Conservation (phyloP, 768 basidiomycete species). For the Agaricus sinodeliciosus region DNA sequence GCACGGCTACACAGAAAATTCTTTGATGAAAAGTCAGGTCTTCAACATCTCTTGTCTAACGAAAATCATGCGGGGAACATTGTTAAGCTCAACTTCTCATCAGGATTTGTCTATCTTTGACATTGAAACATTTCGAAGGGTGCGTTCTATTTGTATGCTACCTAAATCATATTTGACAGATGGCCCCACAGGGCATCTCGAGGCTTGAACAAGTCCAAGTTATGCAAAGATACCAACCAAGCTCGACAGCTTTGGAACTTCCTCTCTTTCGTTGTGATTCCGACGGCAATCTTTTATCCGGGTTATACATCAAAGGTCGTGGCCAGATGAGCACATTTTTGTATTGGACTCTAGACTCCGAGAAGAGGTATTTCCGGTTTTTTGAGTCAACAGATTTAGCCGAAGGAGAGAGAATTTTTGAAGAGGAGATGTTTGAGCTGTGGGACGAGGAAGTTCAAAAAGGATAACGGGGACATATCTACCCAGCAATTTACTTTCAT, state of each 20-base stretch:
- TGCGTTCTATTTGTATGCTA: background rate
- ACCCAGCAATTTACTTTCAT: no score
- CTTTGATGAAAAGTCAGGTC: fast-evolving
- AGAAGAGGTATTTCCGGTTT: background rate
- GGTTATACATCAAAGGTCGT: background rate
- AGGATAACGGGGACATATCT: no score
- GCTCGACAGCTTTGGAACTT: background rate
- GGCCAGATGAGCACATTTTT: background rate
- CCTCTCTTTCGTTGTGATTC: background rate
- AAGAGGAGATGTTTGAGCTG: background rate
- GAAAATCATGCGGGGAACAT: background rate
- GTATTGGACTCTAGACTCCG: background rate
- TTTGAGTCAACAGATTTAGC: background rate
- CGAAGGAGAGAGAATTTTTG: background rate
- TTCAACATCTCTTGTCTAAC: background rate
- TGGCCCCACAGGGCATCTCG: background rate
- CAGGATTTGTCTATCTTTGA: background rate
- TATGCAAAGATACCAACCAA: background rate
- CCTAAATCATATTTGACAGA: background rate
- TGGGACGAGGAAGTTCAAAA: background rate
- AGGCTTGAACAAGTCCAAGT: background rate
- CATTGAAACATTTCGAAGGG: background rate
- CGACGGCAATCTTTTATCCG: background rate
- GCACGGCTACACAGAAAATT: no score
- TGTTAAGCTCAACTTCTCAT: background rate